Percentiles rank a stretch among this genome's conserved stretches.
Conservation (phyloP, 2,329 filamentous ascomycete species). For the Monosporascus sp. region DNA sequence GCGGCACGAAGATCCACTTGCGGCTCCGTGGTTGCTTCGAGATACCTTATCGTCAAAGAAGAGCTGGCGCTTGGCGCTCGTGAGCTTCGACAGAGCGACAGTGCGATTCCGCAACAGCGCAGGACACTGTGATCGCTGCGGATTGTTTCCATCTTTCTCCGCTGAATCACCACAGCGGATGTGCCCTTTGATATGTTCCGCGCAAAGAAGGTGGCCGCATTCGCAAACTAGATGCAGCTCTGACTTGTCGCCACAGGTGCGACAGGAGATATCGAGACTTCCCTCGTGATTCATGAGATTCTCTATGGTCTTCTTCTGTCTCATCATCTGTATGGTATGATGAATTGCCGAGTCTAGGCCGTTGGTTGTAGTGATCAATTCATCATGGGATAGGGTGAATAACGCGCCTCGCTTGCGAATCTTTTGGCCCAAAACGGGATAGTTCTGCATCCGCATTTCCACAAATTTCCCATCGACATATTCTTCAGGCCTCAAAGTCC, state of each 20-base stretch:
- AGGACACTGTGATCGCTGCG: constrained; percentile 3
- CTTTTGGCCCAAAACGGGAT: background rate
- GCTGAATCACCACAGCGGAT: constrained; percentile 12
- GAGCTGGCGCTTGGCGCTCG: background rate
- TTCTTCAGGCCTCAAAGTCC: background rate
- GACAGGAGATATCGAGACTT: background rate
- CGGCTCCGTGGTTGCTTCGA: no score
- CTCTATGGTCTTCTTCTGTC: constrained; percentile 8
- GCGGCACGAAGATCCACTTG: no score
- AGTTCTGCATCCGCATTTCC: background rate
- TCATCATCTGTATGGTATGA: constrained; percentile 7
- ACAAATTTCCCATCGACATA: background rate
- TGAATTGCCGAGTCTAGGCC: constrained; percentile 9
- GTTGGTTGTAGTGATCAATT: constrained; percentile 13
- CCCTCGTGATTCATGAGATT: constrained; percentile 1
- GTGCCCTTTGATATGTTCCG: constrained; percentile 2
- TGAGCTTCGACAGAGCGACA: constrained; percentile 2
- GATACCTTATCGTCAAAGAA: background rate
- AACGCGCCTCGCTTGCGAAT: constrained; percentile 10
- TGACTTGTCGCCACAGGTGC: constrained; percentile 6
- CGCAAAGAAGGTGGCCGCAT: constrained; percentile 26
- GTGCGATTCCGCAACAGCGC: constrained; percentile 4
- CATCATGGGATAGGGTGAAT: constrained; percentile 16
- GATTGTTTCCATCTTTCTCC: background rate
- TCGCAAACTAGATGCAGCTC: constrained; percentile 15